Conservation (phyloP, 345 rosid species). For the Raphanus sativus region DNA sequence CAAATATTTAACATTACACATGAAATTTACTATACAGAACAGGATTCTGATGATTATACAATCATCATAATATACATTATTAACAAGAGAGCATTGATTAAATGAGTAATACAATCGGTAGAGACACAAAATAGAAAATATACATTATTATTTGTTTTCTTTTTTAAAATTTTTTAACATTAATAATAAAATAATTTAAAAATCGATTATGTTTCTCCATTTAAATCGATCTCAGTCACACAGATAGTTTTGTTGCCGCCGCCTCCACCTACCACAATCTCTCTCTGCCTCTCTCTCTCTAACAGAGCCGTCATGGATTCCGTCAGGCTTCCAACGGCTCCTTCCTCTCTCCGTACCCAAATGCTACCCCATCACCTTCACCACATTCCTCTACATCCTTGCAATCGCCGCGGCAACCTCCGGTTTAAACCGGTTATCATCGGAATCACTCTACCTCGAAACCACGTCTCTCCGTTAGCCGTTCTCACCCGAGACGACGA, state of each 20-base stretch:
- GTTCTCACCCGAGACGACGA: conserved; percentile 38
- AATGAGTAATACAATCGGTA: too few species aligned
- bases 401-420: neutral
- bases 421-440: conserved; percentile 32
- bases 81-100: too few species aligned
- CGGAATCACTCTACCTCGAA: conserved; percentile 30
- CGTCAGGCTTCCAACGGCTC: conserved; percentile 27
- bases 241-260: neutral
- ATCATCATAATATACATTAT: too few species aligned
- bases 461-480: conserved; percentile 28
- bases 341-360: conserved; percentile 19
- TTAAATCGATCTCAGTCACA: neutral
- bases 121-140: too few species aligned
- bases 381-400: conserved; percentile 22
- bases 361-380: neutral
- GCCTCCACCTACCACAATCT: conserved; percentile 7
- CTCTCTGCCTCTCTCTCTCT: neutral
- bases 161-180: too few species aligned
- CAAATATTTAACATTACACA: too few species aligned
- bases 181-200: too few species aligned
- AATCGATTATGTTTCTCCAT: neutral
- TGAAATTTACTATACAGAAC: too few species aligned
- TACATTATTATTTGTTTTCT: too few species aligned
- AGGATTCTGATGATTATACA: too few species aligned
- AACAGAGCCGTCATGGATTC: conserved; percentile 38